Percentiles rank a stretch among this genome's conserved stretches.
phyloP scores from a whole-genome alignment of 371 early-diverging fungal species.

The Mucor sp. region DNA sequence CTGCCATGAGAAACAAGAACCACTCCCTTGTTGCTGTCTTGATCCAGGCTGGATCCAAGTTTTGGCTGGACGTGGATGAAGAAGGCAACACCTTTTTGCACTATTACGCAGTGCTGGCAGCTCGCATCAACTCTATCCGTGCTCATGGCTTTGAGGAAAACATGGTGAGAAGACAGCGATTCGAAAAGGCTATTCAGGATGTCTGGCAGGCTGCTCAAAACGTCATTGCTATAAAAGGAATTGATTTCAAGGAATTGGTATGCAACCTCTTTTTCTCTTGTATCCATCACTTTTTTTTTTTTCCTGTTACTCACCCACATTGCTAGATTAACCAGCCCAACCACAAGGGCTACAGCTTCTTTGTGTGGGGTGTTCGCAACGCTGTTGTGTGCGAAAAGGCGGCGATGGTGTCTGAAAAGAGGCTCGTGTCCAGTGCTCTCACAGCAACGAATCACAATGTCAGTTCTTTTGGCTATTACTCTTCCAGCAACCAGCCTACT shows the following conservation, averaged over 20 bases:
- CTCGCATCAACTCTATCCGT: slow-evolving; percentile 8
- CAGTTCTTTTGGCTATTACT: not conserved
- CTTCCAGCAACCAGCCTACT: not conserved
- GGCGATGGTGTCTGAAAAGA: not conserved
- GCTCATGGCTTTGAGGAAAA: slow-evolving; percentile 8
- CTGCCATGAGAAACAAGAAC: slow-evolving; percentile 37
- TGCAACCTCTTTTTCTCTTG: not conserved
- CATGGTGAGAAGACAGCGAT: not conserved
- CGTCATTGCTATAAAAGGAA: not conserved
- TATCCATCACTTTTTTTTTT: not conserved
- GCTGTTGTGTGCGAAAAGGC: slow-evolving; percentile 11
- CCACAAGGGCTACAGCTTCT: slow-evolving; percentile 31
- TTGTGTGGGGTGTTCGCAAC: slow-evolving; percentile 16
- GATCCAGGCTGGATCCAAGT: slow-evolving; percentile 34
- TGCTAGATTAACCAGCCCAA: slow-evolving; percentile 32
- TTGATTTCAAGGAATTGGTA: not conserved
- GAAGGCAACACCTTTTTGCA: slow-evolving; percentile 46
- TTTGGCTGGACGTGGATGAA: slow-evolving; percentile 23
- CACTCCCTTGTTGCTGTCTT: slow-evolving; percentile 30
- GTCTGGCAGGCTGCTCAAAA: slow-evolving; percentile 9
- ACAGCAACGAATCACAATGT: not conserved
- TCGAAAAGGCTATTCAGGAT: not conserved
- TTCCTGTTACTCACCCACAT: not conserved
- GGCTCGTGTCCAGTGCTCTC: not conserved
- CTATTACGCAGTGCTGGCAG: slow-evolving; percentile 23